Conservation (phyloP, 257 asterid genomes). For the Fraxinus cuspidata region DNA sequence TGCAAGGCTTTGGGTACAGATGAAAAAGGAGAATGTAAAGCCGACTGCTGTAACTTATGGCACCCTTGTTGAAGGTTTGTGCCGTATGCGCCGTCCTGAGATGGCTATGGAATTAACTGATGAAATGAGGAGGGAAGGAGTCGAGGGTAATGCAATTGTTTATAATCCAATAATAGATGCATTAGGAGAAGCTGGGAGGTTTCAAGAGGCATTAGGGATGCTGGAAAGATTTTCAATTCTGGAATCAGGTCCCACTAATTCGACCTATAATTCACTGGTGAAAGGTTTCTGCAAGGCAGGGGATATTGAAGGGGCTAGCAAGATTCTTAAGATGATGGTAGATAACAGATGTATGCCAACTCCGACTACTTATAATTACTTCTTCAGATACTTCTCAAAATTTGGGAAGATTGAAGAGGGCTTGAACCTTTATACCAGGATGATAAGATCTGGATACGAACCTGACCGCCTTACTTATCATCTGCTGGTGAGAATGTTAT, state of each 20-base stretch:
- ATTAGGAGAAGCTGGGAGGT: conserved; percentile 80
- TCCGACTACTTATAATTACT: conserved; percentile 66
- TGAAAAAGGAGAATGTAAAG: conserved; percentile 55
- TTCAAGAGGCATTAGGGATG: conserved; percentile 75
- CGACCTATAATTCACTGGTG: conserved; percentile 78
- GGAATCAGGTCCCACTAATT: conserved; percentile 74
- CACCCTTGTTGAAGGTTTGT: conserved; percentile 77
- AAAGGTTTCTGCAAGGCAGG: conserved; percentile 91
- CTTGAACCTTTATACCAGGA: conserved; percentile 62
- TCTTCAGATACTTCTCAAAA: conserved; percentile 67
- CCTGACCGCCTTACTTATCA: conserved; percentile 74
- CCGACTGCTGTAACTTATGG: conserved; percentile 81
- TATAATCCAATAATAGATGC: conserved; percentile 81
- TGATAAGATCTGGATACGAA: conserved; percentile 61
- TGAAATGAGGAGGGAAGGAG: conserved; percentile 64
- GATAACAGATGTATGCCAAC: conserved; percentile 56
- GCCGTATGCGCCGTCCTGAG: conserved; percentile 60
- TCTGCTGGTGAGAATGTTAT: conserved; percentile 71
- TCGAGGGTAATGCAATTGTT: conserved; percentile 66
- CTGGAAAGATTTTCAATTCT: conserved; percentile 63
- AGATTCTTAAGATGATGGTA: conserved; percentile 70
- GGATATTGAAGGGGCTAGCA: conserved; percentile 68
- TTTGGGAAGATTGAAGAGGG: conserved; percentile 61
- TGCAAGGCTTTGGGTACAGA: conserved; percentile 60
- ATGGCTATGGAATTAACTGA: conserved; percentile 57